Percentiles rank a stretch among this genome's conserved stretches.
Evolutionary conservation across 2,329 filamentous ascomycete genomes (phyloP).

Genomic region (Chaetomium sp.): DNA sequence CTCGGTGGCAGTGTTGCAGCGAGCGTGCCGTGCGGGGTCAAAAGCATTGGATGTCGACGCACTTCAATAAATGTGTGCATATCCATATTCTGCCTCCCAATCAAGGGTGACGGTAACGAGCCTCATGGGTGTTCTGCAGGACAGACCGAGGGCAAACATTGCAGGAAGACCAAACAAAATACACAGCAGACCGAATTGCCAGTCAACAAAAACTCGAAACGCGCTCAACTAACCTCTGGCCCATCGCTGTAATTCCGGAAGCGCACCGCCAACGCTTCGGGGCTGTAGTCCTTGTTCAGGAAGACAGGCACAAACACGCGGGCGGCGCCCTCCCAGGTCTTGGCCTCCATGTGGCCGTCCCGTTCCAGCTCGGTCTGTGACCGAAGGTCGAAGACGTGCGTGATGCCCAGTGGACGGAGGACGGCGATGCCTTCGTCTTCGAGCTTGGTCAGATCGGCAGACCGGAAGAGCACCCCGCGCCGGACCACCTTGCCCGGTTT

Average conservation of each 20-base stretch:
- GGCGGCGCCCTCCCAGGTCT: constrained; percentile 44
- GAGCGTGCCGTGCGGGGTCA: too few relatives aligned
- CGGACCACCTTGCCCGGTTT: constrained; percentile 38
- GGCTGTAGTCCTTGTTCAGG: constrained; percentile 51
- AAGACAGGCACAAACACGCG: constrained; percentile 62
- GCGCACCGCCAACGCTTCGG: constrained; percentile 55
- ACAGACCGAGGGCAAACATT: background rate
- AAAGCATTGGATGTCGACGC: too few relatives aligned
- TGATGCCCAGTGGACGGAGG: constrained; percentile 53
- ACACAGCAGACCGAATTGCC: too few relatives aligned
- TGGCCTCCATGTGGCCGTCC: constrained; percentile 30
- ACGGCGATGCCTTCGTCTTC: constrained; percentile 46
- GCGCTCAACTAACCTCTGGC: constrained; percentile 31
- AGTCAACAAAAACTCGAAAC: too few relatives aligned
- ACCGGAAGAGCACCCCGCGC: constrained; percentile 55
- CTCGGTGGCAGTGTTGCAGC: too few relatives aligned
- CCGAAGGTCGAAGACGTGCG: constrained; percentile 62
- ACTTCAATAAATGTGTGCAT: too few relatives aligned
- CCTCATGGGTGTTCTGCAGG: background rate
- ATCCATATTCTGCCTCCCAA: background rate
- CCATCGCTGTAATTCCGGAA: constrained; percentile 53
- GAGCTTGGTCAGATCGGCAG: constrained; percentile 57
- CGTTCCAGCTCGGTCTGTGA: constrained; percentile 51
- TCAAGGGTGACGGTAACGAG: background rate
- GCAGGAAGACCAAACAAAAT: too few relatives aligned